These are phyloP conservation scores for Diaporthe australafricana DNA, from an alignment of 2,329 filamentous ascomycete genomes.

Conservation along the genomic window DNA sequence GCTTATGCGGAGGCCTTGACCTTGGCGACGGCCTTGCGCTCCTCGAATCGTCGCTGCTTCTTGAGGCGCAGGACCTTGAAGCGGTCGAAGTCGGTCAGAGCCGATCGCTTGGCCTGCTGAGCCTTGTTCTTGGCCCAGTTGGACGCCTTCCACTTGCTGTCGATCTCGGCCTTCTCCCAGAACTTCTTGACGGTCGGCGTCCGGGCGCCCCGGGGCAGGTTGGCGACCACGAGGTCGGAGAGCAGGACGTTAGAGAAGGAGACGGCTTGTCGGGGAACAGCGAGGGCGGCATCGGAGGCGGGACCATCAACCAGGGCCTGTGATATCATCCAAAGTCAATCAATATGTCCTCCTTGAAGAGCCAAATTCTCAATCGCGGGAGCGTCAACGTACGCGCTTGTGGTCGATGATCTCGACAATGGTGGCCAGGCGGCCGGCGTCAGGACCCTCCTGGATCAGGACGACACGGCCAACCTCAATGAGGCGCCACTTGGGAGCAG, in stretches of 20 bases:
- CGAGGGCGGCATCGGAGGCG: conserved; percentile 81
- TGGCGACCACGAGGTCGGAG: conserved; percentile 87
- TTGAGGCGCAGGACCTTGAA: conserved; percentile 99
- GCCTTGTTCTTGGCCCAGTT: conserved; percentile 94
- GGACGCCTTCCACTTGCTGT: conserved; percentile 91
- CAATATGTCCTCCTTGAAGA: conserved; percentile 37
- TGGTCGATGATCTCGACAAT: conserved; percentile 99
- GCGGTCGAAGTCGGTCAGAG: conserved; percentile 97
- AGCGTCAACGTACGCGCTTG: conserved; percentile 88
- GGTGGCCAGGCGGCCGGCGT: conserved; percentile 86
- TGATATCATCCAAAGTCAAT: conserved; percentile 44
- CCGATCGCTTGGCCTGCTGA: conserved; percentile 86
- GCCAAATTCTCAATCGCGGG: conserved; percentile 30
- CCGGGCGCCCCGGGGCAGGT: conserved; percentile 87
- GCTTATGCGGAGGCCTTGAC: conserved; percentile 83
- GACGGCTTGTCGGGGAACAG: conserved; percentile 88
- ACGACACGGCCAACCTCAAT: conserved; percentile 99
- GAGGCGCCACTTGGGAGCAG: conserved; percentile 89
- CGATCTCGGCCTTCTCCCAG: conserved; percentile 93
- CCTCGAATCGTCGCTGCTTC: conserved; percentile 99
- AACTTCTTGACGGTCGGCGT: conserved; percentile 84
- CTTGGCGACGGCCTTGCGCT: conserved; percentile 96
- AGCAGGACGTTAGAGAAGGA: conserved; percentile 86
- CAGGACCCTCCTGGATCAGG: conserved; percentile 86
- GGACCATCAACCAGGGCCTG: conserved; percentile 98